Evolutionary conservation across 73 alveolate genomes (phyloP).

Genomic region (Paramecium sexaurelia): DNA sequence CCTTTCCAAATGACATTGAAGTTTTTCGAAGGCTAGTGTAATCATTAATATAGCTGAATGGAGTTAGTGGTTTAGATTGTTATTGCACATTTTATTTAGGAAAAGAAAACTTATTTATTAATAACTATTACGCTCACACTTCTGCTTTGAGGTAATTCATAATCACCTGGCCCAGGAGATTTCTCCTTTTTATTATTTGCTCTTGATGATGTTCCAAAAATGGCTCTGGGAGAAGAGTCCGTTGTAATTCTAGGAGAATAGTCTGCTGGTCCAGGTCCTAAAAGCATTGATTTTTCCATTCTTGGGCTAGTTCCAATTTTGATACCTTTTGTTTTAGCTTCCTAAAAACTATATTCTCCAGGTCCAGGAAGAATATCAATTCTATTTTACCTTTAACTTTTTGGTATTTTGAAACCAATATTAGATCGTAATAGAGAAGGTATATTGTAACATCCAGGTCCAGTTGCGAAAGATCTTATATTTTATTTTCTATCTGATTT

Average conservation of each 20-base stretch:
- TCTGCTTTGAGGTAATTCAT: not conserved
- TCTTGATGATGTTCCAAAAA: constrained; percentile 16
- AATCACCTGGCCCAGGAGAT: constrained; percentile 51
- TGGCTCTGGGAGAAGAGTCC: constrained; percentile 32
- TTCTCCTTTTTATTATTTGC: not conserved
- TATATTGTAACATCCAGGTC: constrained; percentile 32
- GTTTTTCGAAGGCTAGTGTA: constrained; percentile 12
- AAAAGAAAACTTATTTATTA: constrained; percentile 1
- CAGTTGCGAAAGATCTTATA: not conserved
- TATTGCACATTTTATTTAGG: not conserved
- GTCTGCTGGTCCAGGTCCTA: constrained; percentile 56
- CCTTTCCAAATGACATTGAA: not conserved
- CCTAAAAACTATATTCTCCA: not conserved
- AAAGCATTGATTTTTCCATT: not conserved
- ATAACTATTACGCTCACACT: constrained; percentile 24
- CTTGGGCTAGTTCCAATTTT: not conserved
- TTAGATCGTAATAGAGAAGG: not conserved
- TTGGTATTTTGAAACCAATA: constrained; percentile 30
- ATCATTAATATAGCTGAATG: not conserved
- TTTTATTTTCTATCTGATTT: not conserved
- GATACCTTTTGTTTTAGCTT: not conserved
- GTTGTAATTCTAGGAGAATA: constrained; percentile 28
- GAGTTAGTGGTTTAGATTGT: not conserved
- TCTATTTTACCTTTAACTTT: not conserved
- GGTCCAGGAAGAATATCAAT: constrained; percentile 9